Base-by-base conservation (phyloP, 345 rosid species). In the Rhodamnia argentea region DNA sequence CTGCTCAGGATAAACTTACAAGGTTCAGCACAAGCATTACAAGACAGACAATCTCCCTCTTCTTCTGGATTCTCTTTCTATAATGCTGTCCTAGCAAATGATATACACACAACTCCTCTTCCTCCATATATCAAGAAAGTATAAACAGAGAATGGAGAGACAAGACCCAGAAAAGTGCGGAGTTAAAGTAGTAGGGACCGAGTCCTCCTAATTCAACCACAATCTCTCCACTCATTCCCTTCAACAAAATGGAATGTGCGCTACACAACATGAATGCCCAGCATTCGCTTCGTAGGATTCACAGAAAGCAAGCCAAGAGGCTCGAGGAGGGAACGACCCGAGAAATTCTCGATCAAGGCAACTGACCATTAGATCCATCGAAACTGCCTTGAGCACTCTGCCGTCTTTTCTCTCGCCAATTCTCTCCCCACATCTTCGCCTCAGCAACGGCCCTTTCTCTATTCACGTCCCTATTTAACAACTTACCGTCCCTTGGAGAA, bases 341-440 rank as follows among this genome's bases (percentile, higher is more conserved):
- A 32, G 47, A 40, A 51, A 32, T 54, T 51, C 52, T 76, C 54
- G 0, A 37, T 86, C 84, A 86, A 22, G 26, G 13, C 37, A 82
- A 50, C 60, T 13, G 54, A 29, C 91, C 89, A 52, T 86, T 90
- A 16, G 84, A 85, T 44, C 91, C 93, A 70, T 92, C 93, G 16
- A 87, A 92, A 85, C 93, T 90, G 62, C 94, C 98, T 83, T 89
- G 93, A 86, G 93, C 93, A 12, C 87, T 90, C 84, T 90, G 98
- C 89, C 96, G 86, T 85, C 96, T 92, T 91, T 97, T 95, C 85
- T 97, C 99, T 88, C 98, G 89, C 92, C 86, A 94, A 86, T 95
- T 96, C 87, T 95, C 98, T 14, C 98, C 99, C 99, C 99, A 97
- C 96, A 93, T 95, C 89, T 94, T 97, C 47, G 99, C 99, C 87